Evolutionary conservation across 129 eudicot genomes (phyloP).

Genomic region (Helianthus tuberosus): DNA sequence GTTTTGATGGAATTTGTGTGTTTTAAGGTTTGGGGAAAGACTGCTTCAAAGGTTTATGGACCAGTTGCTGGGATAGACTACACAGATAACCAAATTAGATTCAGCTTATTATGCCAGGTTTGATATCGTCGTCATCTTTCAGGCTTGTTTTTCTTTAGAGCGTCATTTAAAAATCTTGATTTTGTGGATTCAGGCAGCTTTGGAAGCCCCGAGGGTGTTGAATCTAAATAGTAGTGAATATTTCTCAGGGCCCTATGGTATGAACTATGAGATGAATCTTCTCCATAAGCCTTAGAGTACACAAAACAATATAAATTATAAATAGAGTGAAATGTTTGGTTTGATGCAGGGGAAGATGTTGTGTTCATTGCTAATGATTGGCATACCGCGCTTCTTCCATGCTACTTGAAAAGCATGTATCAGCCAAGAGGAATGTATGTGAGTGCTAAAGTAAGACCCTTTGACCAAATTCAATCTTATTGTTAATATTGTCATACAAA

Average conservation of each 20-base stretch:
- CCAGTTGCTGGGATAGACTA: slow-evolving; percentile 65
- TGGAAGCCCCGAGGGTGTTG: slow-evolving; percentile 64
- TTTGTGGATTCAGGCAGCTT: slow-evolving; percentile 50
- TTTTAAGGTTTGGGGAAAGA: slow-evolving; percentile 74
- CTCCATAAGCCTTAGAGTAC: background rate
- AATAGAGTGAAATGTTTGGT: background rate
- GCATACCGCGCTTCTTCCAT: slow-evolving; percentile 70
- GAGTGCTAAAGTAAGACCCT: slow-evolving; percentile 51
- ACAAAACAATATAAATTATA: background rate
- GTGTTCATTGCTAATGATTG: slow-evolving; percentile 73
- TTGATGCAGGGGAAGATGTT: slow-evolving; percentile 64
- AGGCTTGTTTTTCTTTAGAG: background rate
- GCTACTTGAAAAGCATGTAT: slow-evolving; percentile 67
- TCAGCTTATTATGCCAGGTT: slow-evolving; percentile 72
- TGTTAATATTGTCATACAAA: background rate
- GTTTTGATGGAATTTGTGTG: slow-evolving; percentile 15
- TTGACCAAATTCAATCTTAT: background rate
- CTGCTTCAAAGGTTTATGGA: slow-evolving; percentile 68
- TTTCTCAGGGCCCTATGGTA: slow-evolving; percentile 69
- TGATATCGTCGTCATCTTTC: slow-evolving; percentile 11
- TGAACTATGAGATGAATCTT: slow-evolving; percentile 1
- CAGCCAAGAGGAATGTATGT: slow-evolving; percentile 44
- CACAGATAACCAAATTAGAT: slow-evolving; percentile 60
- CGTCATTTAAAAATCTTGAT: background rate
- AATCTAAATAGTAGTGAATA: slow-evolving; percentile 55